These are phyloP conservation scores for Ailanthus altissimus DNA, from an alignment of 345 rosid genomes.

Conservation along the genomic window DNA sequence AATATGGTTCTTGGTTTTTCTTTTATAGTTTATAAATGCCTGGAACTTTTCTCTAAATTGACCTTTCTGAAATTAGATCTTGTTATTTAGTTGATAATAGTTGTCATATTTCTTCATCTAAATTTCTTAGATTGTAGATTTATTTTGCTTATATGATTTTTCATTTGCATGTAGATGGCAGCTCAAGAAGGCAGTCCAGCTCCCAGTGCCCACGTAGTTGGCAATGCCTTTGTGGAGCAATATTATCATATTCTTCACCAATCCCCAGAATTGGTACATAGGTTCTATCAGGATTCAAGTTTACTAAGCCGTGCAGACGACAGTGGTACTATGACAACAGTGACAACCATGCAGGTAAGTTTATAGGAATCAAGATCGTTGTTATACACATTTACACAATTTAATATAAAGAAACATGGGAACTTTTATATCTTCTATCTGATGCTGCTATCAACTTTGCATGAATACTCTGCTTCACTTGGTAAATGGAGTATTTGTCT, in stretches of 20 bases:
- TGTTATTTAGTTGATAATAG: neutral
- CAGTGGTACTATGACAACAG: conserved; percentile 52
- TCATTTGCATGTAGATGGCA: conserved; percentile 47
- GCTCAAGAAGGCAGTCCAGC: conserved; percentile 47
- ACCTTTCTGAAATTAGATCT: neutral
- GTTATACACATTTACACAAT: neutral
- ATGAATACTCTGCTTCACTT: neutral
- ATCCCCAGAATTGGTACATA: conserved; percentile 53
- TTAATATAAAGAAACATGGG: neutral
- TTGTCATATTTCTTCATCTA: neutral
- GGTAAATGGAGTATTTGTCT: neutral
- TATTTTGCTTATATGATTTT: neutral
- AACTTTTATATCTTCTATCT: conserved; percentile 4
- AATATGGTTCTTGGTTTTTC: neutral
- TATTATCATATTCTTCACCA: conserved; percentile 72
- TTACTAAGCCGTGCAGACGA: conserved; percentile 59
- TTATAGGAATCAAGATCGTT: conserved; percentile 3
- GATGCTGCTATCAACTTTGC: neutral
- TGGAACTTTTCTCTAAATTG: neutral
- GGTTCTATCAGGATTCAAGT: conserved; percentile 73
- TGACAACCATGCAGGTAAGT: conserved; percentile 63
- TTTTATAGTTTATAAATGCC: neutral
- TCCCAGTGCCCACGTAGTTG: conserved; percentile 54
- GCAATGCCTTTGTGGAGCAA: conserved; percentile 71
- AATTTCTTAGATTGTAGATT: neutral